phyloP scores from a whole-genome alignment of 306 rosid genomes.

The Comarum palustre region DNA sequence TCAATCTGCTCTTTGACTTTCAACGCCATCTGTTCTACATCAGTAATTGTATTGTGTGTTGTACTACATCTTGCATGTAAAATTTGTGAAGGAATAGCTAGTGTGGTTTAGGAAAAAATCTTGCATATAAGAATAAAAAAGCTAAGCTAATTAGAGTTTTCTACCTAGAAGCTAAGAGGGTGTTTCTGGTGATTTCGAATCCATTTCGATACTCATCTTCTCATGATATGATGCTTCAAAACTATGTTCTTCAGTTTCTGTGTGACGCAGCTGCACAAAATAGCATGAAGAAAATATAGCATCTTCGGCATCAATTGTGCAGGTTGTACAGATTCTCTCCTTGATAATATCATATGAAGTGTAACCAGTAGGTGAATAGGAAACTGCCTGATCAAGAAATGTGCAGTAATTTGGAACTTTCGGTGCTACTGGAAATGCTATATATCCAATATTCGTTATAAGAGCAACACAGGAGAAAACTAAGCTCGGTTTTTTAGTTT shows the following conservation, averaged over 20 bases:
- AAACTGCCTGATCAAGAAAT: neutral
- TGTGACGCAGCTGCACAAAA: conserved; percentile 45
- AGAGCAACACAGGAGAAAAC: neutral
- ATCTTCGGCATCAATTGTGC: conserved; percentile 21
- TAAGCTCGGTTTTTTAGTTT: neutral
- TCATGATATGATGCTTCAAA: conserved; percentile 57
- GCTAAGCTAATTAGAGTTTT: too few species aligned
- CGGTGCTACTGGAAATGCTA: neutral
- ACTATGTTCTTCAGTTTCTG: conserved; percentile 66
- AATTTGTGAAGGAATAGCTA: too few species aligned
- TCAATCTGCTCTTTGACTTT: too few species aligned
- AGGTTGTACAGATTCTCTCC: conserved; percentile 14
- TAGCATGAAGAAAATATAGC: conserved; percentile 36
- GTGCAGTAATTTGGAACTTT: neutral
- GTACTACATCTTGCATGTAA: too few species aligned
- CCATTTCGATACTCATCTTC: conserved; percentile 39
- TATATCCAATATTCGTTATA: neutral
- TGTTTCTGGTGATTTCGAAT: too few species aligned
- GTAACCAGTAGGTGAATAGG: neutral
- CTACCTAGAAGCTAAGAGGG: too few species aligned
- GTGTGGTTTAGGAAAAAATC: too few species aligned
- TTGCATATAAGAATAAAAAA: too few species aligned
- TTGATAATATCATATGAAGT: neutral
- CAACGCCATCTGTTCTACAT: too few species aligned
- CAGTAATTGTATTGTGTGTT: too few species aligned